Base-by-base conservation (phyloP, 768 basidiomycete species). In the Mycena metata region DNA sequence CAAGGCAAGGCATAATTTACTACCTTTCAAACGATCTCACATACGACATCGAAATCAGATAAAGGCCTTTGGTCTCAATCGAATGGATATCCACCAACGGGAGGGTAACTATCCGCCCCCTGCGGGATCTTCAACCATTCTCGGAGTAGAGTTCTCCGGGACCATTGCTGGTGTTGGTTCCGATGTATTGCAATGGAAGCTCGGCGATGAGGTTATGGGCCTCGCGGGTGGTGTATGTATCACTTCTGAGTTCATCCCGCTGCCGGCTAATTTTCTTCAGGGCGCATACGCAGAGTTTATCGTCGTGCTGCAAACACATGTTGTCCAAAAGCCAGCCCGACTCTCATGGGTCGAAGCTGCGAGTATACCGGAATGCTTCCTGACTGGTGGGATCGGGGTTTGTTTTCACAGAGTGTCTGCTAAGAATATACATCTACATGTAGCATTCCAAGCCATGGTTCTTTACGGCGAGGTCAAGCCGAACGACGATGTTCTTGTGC, bases 241-340 rank as follows among this genome's bases (percentile, higher is more conserved):
- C 30, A n/a, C 23, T 66, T 47, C 8, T 58, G 19, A 24, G 35
- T 50, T 65, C 49, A 71, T 55, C 71, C 55, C 13, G 36, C 54
- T 59, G 30, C 68, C 66, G 11, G 43, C 45, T 30, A 47, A 41
- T 46, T 42, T 56, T 59, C 52, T 54, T 36, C 70, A 96, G 95
- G 96, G 96, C 41, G 95, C 95, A 49, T 96, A 96, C 74, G 95
- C 96, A 41, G 93, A 96, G 77, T 96, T 90, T 76, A 88, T 98
- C 69, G 86, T 83, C 30, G 87, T 90, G 46, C 82, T 86, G 10
- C 83, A 89, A 66, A 88, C 86, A 3, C 88, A 93, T 80, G 76
- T 97, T 64, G 80, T 95, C 65, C 82, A 75, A 68, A 98, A 98
- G 78, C 95, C 96, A 9, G 76, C 77, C 30, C 79, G 90, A 76